Evolutionary conservation across 164 flowering plant genomes (phyloP), one percentile per base, ranked within the genome.

Genomic region (Cinnamomum chago): DNA sequence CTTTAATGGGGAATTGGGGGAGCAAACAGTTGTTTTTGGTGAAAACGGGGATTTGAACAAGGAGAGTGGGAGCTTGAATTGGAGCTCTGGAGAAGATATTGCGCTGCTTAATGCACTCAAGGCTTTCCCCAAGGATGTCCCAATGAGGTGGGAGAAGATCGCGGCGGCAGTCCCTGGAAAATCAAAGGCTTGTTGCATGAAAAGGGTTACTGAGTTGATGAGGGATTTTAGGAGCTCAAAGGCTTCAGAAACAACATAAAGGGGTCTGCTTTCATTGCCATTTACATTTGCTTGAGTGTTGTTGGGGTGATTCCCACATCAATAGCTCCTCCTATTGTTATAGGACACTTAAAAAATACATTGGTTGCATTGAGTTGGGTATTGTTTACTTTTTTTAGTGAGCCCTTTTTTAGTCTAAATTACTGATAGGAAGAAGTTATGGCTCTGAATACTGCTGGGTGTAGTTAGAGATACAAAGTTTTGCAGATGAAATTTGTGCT

Each of bases 81-180:
- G 99, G 99, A 89, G 82, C 70, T 20, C 82, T n/a, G 95, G 78
- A 1, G 97, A 96, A 75, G 99, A 96, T 72, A 83, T 94, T 76
- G 97, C 99, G 0, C 76, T 96, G 84, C 89, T 96, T 4, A 94
- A 94, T 83, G 99, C 97, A 1, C 76, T 94, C 81, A 96, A 96
- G 82, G 86, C 88, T 3, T 92, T 96, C 77, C 95, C 97, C 0
- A 96, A 94, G 82, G 98, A 94, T 17, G 88, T 73, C 64, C 20
- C 93, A 0, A 88, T 92, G 99, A 88, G 99, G 76, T 96, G 99
- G 98, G 99, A 96, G 90, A 96, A 94, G 84, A 86, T 96, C 65
- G 86, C 92, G 0, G 97, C 93, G 62, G 89, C 97, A 28, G 92
- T 96, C 68, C 95, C 95, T 0, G 98, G 97, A 71, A 92, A 84